phyloP scores from a whole-genome alignment of 2,329 filamentous ascomycete species.

The Colletotrichum sp. region DNA sequence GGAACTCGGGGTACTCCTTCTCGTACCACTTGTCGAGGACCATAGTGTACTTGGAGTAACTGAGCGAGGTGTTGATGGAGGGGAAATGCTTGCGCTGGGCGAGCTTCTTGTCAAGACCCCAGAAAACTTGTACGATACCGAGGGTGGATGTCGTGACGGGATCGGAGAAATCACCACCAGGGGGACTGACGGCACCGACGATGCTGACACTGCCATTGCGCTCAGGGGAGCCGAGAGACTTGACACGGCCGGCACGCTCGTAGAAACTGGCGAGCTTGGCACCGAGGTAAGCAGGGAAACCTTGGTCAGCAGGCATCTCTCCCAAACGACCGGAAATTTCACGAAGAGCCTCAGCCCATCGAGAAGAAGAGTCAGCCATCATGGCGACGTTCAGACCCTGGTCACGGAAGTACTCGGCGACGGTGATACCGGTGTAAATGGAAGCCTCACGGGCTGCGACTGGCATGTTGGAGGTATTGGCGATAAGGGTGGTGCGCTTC shows the following conservation, averaged over 20 bases:
- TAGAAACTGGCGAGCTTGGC: slow-evolving; percentile 99
- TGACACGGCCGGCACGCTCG: slow-evolving; percentile 91
- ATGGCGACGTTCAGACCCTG: slow-evolving; percentile 97
- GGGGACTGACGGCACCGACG: slow-evolving; percentile 95
- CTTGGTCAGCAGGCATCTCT: slow-evolving; percentile 99
- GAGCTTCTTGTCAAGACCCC: slow-evolving; percentile 99
- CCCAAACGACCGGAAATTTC: slow-evolving; percentile 98
- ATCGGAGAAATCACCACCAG: slow-evolving; percentile 98
- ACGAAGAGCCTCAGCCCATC: slow-evolving; percentile 98
- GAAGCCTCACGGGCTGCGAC: slow-evolving; percentile 98
- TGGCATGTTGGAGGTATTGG: slow-evolving; percentile 99
- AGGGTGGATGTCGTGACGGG: slow-evolving; percentile 94
- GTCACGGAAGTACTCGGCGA: slow-evolving; percentile 96
- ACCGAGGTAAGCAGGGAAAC: slow-evolving; percentile 97
- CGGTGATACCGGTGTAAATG: slow-evolving; percentile 95
- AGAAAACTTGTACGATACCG: slow-evolving; percentile 98
- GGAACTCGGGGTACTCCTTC: slow-evolving; percentile 93
- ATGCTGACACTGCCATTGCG: slow-evolving; percentile 94
- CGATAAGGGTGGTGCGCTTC: slow-evolving; percentile 98
- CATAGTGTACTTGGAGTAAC: slow-evolving; percentile 95
- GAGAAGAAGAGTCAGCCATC: slow-evolving; percentile 99
- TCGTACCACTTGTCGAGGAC: slow-evolving; percentile 93
- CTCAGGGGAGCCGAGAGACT: slow-evolving; percentile 85
- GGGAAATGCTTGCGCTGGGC: slow-evolving; percentile 99
- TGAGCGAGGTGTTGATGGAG: slow-evolving; percentile 92